These are phyloP conservation scores for Neofusicoccum ribis DNA, from an alignment of 2,329 filamentous ascomycete genomes.

Conservation along the genomic window DNA sequence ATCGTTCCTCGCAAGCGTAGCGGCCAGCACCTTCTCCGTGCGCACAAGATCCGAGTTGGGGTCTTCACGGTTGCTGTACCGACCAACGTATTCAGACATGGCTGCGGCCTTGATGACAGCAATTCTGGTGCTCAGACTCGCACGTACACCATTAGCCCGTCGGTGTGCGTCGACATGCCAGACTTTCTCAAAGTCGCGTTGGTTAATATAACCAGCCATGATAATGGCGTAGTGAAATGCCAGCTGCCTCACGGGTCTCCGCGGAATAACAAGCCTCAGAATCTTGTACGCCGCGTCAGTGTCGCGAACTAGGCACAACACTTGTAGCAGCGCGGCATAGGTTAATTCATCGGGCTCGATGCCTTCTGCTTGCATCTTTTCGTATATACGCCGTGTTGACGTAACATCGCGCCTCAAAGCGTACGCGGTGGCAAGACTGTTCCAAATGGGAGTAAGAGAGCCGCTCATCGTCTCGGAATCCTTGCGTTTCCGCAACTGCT, in stretches of 20 bases:
- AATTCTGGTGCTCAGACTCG: constrained; percentile 46
- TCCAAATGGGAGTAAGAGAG: constrained; percentile 69
- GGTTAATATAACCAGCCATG: constrained; percentile 51
- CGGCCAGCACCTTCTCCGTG: constrained; percentile 26
- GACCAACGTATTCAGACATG: constrained; percentile 24
- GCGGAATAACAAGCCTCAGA: constrained; percentile 51
- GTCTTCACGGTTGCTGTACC: constrained; percentile 4
- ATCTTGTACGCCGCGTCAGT: constrained; percentile 59
- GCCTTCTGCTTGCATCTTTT: constrained; percentile 54
- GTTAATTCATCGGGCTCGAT: constrained; percentile 58
- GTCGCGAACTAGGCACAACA: constrained; percentile 53
- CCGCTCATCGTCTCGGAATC: constrained; percentile 49
- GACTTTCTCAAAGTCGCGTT: constrained; percentile 48
- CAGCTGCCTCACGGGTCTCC: constrained; percentile 44
- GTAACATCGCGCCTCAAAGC: constrained; percentile 62
- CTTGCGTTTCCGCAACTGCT: constrained; percentile 20
- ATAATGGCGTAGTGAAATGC: constrained; percentile 56
- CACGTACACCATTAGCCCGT: constrained; percentile 37
- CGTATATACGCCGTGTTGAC: constrained; percentile 55
- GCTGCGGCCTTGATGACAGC: constrained; percentile 35
- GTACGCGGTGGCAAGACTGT: constrained; percentile 70
- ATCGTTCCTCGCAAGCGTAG: constrained; percentile 30
- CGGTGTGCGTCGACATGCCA: constrained; percentile 51
- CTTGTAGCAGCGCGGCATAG: constrained; percentile 63
- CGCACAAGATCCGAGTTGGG: constrained; percentile 14